Evolutionary conservation across 2,329 filamentous ascomycete genomes (phyloP), one percentile per base, ranked within the genome.

Genomic region (Beauveria sp.): DNA sequence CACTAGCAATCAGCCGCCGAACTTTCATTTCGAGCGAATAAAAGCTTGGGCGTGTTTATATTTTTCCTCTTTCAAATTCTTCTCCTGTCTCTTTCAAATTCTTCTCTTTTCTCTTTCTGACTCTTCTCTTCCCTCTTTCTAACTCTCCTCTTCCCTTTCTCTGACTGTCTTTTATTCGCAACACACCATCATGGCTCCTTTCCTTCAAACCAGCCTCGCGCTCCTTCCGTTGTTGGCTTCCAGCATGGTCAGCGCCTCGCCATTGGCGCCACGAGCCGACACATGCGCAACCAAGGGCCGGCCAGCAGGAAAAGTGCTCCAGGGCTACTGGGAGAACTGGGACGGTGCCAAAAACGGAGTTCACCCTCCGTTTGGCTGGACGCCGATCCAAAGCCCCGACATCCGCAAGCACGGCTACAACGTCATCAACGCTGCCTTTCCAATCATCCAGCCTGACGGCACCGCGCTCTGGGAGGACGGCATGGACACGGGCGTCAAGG

Each of bases 311-410:
- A 72, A 72, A 56, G 71, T 74, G 9, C 70, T 74, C 22, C 67
- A 69, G 53, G 72, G 72, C 10, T 74, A 74, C 61, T 74, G 72
- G 72, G 72, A 74, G 65, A 74, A 74, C 64, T 74, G 72, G 72
- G 72, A 74, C 61, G 72, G 72, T 38, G 49, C 72, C 16, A 63
- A 55, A 26, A 73, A 71, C 59, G 71, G 71, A 18, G 70, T 73
- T 3, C 72, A 74, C 64, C 71, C 72, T 9, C 59, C 58, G 3
- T 69, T 73, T 58, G 72, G 72, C 55, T 74, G 72, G 72, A 72
- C 69, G 14, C 68, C 70, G 1, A 74, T 74, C 57, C 52, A 66
- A 8, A 65, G 73, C 63, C 64, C 72, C 16, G 61, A 57, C 49
- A 72, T 74, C 57, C 54, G 31, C 26, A 43, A 66, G 14, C 68